Evolutionary conservation across 139 green algal genomes (phyloP), one percentile per base, ranked within the genome.

Genomic region (Chlorella ohadii): DNA sequence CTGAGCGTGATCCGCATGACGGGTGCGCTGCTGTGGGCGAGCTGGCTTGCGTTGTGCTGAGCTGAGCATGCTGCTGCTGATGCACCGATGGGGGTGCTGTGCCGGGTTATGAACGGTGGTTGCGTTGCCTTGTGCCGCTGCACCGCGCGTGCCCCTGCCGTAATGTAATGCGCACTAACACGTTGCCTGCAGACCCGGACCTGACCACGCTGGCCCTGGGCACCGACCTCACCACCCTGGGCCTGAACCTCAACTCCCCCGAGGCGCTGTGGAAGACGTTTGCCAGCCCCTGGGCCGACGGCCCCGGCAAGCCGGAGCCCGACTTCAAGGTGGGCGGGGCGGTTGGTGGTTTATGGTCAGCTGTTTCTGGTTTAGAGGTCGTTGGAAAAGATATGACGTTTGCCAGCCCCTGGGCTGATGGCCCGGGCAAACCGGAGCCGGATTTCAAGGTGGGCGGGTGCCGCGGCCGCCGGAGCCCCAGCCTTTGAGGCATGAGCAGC

Each of bases 181-280:
- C n/a, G 87, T 99, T 36, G 97, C 97, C 72, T n/a, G 57, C 71
- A 22, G 96, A 99, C 80, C 91, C 91, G 27, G 95, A 99, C 86
- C 83, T 99, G 28, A 98, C 97, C 0, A 99, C 96, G 73, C 91
- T 99, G 75, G 94, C 96, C 0, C 88, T 99, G 36, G 97, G 97
- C 77, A 98, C 93, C 0, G 97, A 99, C 85, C 91, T 99, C 6
- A 99, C 97, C 2, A 96, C 92, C 22, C 89, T 99, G 22, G 97
- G 97, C 13, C 91, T 99, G 28, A 98, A 84, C 67, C 79, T 84
- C 34, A 84, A 84, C 66, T 84, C 79, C 27, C 66, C 79, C 17
- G 94, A 97, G 44, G 90, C 86, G 72, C 87, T 98, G 76, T 95
- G 94, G 90, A 94, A 93, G 68, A 94, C 92, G 25, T 96, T 99